Evolutionary conservation across 73 alveolate species (phyloP).

Genomic region (Diophrys appendiculata): DNA sequence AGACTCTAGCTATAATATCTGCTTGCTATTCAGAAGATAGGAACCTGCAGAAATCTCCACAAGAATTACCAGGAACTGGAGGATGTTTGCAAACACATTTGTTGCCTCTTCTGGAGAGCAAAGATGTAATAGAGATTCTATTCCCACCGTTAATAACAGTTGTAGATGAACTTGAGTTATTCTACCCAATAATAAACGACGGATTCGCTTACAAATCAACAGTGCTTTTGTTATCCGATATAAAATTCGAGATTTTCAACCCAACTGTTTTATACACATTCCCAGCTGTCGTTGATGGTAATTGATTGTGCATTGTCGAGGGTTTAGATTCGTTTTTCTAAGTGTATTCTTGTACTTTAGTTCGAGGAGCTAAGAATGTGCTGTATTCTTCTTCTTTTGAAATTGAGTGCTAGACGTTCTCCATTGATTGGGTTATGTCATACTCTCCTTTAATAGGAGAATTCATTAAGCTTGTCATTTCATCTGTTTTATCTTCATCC

Average conservation of each 20-base stretch:
- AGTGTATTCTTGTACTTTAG: not conserved
- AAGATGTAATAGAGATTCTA: not conserved
- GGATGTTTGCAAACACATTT: constrained; percentile 21
- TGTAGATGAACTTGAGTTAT: not conserved
- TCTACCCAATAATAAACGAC: too few species aligned
- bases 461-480: not conserved
- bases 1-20: constrained; percentile 6
- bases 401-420: not conserved
- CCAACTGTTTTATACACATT: constrained; percentile 34
- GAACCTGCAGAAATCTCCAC: constrained; percentile 38
- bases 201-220: not conserved
- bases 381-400: not conserved
- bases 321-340: not conserved
- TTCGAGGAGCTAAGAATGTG: not conserved
- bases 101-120: constrained; percentile 14
- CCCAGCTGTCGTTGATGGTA: not conserved
- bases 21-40: constrained; percentile 15
- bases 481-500: too few species aligned
- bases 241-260: constrained; percentile 12
- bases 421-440: not conserved
- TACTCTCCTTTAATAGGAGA: not conserved
- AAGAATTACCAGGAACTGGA: not conserved
- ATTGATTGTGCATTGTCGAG: not conserved
- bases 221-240: constrained; percentile 20
- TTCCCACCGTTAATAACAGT: not conserved